Base-by-base conservation (phyloP, 441 rosid species). In the Euphorbia corollata region DNA sequence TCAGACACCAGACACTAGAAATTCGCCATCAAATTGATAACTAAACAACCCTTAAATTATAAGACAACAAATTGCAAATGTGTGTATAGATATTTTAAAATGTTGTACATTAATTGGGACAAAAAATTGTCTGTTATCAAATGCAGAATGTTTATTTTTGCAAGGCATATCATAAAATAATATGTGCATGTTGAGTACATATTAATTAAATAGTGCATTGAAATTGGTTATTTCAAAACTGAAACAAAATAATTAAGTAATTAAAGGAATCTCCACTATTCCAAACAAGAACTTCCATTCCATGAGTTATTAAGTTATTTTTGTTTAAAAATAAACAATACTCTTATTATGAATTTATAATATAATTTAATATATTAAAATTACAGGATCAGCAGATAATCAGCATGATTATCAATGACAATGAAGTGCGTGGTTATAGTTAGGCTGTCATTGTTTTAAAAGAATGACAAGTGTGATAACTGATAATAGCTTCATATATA, bases 381-480 rank as follows among this genome's bases (percentile, higher is more conserved):
- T 65, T 61, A 72, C 56, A 54, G 59, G 48, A 20, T 66, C 65
- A 23, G 63, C 78, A 61, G 36, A 65, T 19, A 36, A 54, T 65
- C 69, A 65, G 43, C 63, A 67, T 67, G 55, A 57, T 30, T 8
- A 54, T 54, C 9, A 61, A 18, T 71, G 78, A 66, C 59, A 74
- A 72, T 32, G 63, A 73, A 68, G 67, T 69, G 76, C 64, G 66
- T 55, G 67, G 74, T 63, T 79, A 76, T 76, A 59, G 83, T 81
- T 84, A 73, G 77, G 80, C 75, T 77, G 87, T 85, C 90, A 59
- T 67, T 83, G 79, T 83, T 78, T 69, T 70, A 55, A 70, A 30
- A 43, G 85, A 79, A 82, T 81, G 82, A 76, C 82, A 77, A 65
- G 70, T 72, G 61, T 72, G 69, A 74, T 70, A 65, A 63, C 64